These are phyloP conservation scores for Ustilago nuda DNA, from an alignment of 1,284 basidiomycete species.

Conservation along the genomic window DNA sequence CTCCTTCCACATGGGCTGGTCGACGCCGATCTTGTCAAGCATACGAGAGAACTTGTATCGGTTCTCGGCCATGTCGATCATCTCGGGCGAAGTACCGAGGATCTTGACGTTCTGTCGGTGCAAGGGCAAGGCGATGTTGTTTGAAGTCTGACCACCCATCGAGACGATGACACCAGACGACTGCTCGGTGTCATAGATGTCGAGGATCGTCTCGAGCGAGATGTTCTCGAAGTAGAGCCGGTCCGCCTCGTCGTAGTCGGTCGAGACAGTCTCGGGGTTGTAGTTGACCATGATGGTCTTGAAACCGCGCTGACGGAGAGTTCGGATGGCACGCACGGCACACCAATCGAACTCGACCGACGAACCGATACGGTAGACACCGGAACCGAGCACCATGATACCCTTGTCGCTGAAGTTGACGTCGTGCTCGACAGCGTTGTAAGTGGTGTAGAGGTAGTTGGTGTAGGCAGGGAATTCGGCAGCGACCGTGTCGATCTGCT, in stretches of 20 bases:
- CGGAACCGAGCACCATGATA: slow-evolving; percentile 96
- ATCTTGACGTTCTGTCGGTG: slow-evolving; percentile 97
- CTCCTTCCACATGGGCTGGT: slow-evolving; percentile 98
- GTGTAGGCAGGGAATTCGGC: slow-evolving; percentile 99
- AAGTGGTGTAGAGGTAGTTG: slow-evolving; percentile 98
- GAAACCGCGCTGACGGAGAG: slow-evolving; percentile 90
- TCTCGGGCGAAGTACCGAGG: slow-evolving; percentile 97
- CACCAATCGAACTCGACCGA: slow-evolving; percentile 99
- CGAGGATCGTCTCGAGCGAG: slow-evolving; percentile 92
- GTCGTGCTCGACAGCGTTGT: slow-evolving; percentile 94
- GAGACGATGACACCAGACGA: slow-evolving; percentile 92
- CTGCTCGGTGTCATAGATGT: slow-evolving; percentile 93
- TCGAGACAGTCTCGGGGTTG: slow-evolving; percentile 98
- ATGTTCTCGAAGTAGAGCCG: slow-evolving; percentile 99
- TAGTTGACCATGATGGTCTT: slow-evolving; percentile 99
- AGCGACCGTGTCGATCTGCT: slow-evolving; percentile 98
- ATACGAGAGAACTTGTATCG: slow-evolving; percentile 99
- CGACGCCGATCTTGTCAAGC: slow-evolving; percentile 95
- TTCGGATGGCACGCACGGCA: slow-evolving; percentile 95
- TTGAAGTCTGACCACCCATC: slow-evolving; percentile 98
- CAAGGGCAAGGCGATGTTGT: slow-evolving; percentile 95
- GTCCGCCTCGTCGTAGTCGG: slow-evolving; percentile 99
- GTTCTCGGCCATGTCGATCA: slow-evolving; percentile 99
- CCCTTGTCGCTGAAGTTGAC: slow-evolving; percentile 88
- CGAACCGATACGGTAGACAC: slow-evolving; percentile 97